Evolutionary conservation across 805 yeast species (phyloP), one percentile per base, ranked within the genome.

Genomic region (Hanseniaspora meyeri): DNA sequence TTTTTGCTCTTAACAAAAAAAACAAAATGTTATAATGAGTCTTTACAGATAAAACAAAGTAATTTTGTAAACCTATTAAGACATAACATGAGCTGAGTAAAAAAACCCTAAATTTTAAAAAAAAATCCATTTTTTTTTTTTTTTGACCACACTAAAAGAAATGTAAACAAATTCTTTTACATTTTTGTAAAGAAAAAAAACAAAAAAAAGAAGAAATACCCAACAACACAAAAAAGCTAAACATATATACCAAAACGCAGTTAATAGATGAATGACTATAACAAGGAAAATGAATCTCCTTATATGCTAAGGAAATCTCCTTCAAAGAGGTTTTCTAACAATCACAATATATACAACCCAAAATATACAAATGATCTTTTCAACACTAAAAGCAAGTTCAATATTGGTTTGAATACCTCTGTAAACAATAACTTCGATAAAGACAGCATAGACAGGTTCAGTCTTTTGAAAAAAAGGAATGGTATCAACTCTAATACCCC

Each of bases 391-490:
- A 31, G 8, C 34, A 29, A 45, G 31, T 45, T 31, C n/a, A 46
- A 46, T 19, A 19, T 46, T 11, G 36, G 29, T 20, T 10, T 46
- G 16, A 46, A 46, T 19, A 46, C 49, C n/a, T 46, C 49, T 31
- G 27, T 17, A 1, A 46, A 32, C 36, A 24, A 11, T n/a, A 38
- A 29, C 19, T 19, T 24, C 6, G 51, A 53, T 20, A 19, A 20
- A 38, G 57, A 53, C 20, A 38, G 24, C 19, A 19, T 53, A 1
- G 57, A 53, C 38, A 45, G 57, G 19, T 46, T 53, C 9, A 53
- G 34, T 46, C 7, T 43, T 4, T 29, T 47, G n/a, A 53, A 53
- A 53, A 45, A 46, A 34, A 32, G 57, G n/a, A 39, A 16, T n/a
- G 38, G 40, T n/a, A 17, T 34, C 16, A 42, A 34, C 16, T n/a